Evolutionary conservation across 306 rosid genomes (phyloP), one percentile per base, ranked within the genome.

Genomic region (Fagus crenata): DNA sequence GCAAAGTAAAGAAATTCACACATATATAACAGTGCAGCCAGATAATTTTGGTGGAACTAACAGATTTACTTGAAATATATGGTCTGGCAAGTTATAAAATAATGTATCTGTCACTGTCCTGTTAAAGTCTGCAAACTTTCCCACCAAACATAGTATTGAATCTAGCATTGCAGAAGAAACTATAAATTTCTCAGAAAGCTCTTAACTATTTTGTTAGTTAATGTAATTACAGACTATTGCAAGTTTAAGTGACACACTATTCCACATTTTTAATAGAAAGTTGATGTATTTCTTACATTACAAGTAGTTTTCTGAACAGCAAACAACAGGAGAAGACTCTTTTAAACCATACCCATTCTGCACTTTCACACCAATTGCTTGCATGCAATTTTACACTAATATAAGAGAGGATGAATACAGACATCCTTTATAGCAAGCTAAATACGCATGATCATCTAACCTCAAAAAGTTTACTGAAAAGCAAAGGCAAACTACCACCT

Each of bases 341-440:
- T 22, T 22, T 0, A 22, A 22, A 22, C 28, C 28, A 22, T 22
- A 22, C 28, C 28, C 28, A 22, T 22, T 94, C 81, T 90, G 98
- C 72, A 94, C 76, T 80, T 78, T 92, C 80, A 94, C 85, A 33
- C 87, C 95, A 80, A 94, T 90, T 75, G 94, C 96, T 97, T 94
- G 89, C 79, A 84, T 54, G 81, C 59, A 13, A 74, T 76, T 63
- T 54, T 55, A 70, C 54, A 49, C 49, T 28, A 32, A 53, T 53
- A 64, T 59, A 7, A 86, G 39, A 67, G 70, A 22, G 28, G 28
- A 22, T 49, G 49, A 65, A 63, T 53, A 37, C 56, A 54, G 60
- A 46, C 53, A 6, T 41, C 13, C 32, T 73, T 18, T 37, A 17
- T 32, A 74, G 71, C 49, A 82, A 64, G 53, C 39, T 69, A 75